phyloP scores from a whole-genome alignment of 176 grass and related monocot species.

The Paspalum vaginatum region DNA sequence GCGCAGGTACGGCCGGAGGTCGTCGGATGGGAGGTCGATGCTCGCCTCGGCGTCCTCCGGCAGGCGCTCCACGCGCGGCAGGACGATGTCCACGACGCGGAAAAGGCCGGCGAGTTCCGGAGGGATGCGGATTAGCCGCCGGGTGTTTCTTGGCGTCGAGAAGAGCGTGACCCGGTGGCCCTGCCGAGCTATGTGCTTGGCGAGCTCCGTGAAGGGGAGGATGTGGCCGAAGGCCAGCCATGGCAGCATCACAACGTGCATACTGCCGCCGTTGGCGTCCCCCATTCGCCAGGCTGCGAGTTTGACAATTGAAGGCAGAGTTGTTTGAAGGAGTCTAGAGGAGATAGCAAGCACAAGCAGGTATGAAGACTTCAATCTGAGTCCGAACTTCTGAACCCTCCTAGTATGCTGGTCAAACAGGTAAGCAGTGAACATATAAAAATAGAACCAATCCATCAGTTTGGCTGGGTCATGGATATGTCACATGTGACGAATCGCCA shows the following conservation, averaged over 20 bases:
- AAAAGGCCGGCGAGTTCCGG: not conserved
- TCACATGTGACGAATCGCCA: not conserved
- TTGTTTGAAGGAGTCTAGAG: slow-evolving; percentile 8
- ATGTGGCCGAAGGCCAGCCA: slow-evolving; percentile 83
- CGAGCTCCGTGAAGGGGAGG: slow-evolving; percentile 56
- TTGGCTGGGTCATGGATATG: not conserved
- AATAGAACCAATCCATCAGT: not conserved
- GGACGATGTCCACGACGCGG: slow-evolving; percentile 22
- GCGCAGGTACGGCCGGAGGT: slow-evolving; percentile 32
- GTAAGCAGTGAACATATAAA: not conserved
- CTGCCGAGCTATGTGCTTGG: slow-evolving; percentile 51
- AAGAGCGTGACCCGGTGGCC: slow-evolving; percentile 32
- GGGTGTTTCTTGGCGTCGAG: slow-evolving; percentile 25
- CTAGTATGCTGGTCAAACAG: not conserved
- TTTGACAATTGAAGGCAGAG: not conserved
- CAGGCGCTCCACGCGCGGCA: slow-evolving; percentile 14
- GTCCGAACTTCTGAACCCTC: not conserved
- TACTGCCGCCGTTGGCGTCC: not conserved
- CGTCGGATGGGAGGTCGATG: slow-evolving; percentile 27
- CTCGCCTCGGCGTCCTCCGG: slow-evolving; percentile 29
- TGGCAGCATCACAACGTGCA: slow-evolving; percentile 71
- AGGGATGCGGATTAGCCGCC: slow-evolving; percentile 17
- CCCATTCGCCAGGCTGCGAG: not conserved
- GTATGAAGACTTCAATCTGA: not conserved
- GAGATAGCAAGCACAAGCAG: not conserved